Evolutionary conservation across 306 rosid genomes (phyloP).

Genomic region (Lotus japonicus): DNA sequence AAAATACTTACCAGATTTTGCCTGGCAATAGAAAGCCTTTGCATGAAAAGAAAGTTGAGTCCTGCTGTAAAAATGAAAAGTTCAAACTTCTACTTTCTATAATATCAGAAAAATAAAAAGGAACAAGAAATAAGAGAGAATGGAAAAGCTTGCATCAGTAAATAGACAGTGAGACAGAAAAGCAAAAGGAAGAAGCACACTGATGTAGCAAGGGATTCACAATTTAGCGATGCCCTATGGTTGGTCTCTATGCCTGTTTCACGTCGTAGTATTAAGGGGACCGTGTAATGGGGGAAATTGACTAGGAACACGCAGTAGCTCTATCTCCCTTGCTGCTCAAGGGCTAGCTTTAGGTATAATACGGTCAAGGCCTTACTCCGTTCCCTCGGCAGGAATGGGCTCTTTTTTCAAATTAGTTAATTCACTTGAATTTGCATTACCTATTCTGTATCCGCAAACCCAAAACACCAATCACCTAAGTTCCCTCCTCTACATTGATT

Average conservation of each 20-base stretch:
- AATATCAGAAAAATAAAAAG: neutral
- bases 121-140: neutral
- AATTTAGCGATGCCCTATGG: no score
- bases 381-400: no score
- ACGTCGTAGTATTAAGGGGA: no score
- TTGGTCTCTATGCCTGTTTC: no score
- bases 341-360: no score
- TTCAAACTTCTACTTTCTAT: neutral
- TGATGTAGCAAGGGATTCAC: no score
- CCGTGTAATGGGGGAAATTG: no score
- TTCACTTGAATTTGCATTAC: no score
- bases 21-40: conserved; percentile 48
- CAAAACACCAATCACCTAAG: neutral
- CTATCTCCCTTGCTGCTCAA: no score
- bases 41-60: conserved; percentile 39
- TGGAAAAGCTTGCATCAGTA: neutral
- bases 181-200: neutral
- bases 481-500: neutral
- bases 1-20: conserved; percentile 52
- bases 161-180: neutral
- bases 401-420: no score
- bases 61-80: conserved; percentile 32
- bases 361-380: no score
- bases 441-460: neutral
- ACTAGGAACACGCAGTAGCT: no score